Conservation (phyloP, 192 early-diverging fungal species). For the Backusella macrospora region DNA sequence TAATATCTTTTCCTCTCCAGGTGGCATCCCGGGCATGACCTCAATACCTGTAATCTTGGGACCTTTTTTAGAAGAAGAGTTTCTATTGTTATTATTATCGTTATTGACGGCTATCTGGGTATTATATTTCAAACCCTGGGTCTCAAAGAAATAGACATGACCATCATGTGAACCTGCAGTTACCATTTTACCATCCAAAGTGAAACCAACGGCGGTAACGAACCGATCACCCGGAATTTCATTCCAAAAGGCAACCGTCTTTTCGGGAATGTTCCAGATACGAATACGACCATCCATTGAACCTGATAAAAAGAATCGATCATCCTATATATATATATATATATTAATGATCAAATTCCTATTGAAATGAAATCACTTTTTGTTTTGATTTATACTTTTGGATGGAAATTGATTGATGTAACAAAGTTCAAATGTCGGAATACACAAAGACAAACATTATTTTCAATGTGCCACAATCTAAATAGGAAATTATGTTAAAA, state of each 20-base stretch:
- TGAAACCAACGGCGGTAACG: slow-evolving; percentile 79
- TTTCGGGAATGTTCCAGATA: slow-evolving; percentile 79
- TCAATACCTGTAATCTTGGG: slow-evolving; percentile 84
- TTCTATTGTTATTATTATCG: not conserved
- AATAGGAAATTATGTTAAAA: not conserved
- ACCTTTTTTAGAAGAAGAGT: slow-evolving; percentile 53
- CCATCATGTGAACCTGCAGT: slow-evolving; percentile 77
- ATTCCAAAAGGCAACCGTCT: slow-evolving; percentile 73
- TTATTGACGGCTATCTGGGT: slow-evolving; percentile 73
- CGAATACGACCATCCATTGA: slow-evolving; percentile 76
- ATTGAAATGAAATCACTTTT: not conserved
- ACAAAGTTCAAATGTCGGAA: slow-evolving; percentile 82
- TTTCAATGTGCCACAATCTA: slow-evolving; percentile 78
- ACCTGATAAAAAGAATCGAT: slow-evolving; percentile 56
- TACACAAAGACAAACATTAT: slow-evolving; percentile 73
- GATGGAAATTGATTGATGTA: slow-evolving; percentile 78
- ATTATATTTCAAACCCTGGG: slow-evolving; percentile 71
- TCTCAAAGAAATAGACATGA: slow-evolving; percentile 78
- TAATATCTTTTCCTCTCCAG: slow-evolving; percentile 62
- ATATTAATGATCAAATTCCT: not conserved
- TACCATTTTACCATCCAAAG: slow-evolving; percentile 61
- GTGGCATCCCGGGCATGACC: slow-evolving; percentile 49
- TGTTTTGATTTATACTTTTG: slow-evolving; percentile 41
- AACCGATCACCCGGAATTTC: slow-evolving; percentile 65
- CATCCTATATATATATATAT: slow-evolving; percentile 27